Base-by-base conservation (phyloP, 2,329 filamentous ascomycete genomes). In the Aspergillus candidus region DNA sequence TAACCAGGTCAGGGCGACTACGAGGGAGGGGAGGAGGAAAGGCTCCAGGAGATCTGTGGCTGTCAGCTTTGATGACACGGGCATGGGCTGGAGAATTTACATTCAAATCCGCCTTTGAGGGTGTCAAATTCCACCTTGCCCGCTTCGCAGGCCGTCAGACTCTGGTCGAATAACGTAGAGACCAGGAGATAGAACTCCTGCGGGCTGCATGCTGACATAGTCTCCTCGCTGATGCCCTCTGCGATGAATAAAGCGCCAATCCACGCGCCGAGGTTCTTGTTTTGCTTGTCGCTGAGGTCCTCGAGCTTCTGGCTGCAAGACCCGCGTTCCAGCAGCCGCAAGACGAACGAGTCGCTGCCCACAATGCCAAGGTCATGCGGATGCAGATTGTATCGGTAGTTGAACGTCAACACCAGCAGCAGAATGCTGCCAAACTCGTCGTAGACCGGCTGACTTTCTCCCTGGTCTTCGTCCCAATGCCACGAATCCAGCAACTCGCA, bases 371-470 rank as follows among this genome's bases (percentile, higher is more conserved):
- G 61, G 13, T 82, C 78, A 15, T 71, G 63, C 35, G 65, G 66
- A 30, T 60, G 68, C 35, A 83, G 57, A 40, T 75, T 70, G 49
- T 80, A 81, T 35, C 80, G 78, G 54, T 79, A 71, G 27, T 77
- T 72, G 45, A 79, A 75, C 0, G 76, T 74, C 33, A 81, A 65
- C 4, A 81, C 68, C 32, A 83, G 67, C 2, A 83, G 67, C 11
- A 84, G 63, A 15, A 83, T 74, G 11, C 78, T 76, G 2, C 78
- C 78, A 47, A 83, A 84, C 51, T 84, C 80, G 51, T 84, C 80
- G 50, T 83, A 84, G 3, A 82, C 72, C 0, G 79, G 79, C 53
- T 82, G 80, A 41, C 78, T 79, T 53, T 84, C 80, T 36, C 73
- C 75, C 62, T 83, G 79, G 43, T 83, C 79, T 50, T 79, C 78